phyloP scores from a whole-genome alignment of 2,329 filamentous ascomycete genomes.

The Pestalotiopsis sp. region DNA sequence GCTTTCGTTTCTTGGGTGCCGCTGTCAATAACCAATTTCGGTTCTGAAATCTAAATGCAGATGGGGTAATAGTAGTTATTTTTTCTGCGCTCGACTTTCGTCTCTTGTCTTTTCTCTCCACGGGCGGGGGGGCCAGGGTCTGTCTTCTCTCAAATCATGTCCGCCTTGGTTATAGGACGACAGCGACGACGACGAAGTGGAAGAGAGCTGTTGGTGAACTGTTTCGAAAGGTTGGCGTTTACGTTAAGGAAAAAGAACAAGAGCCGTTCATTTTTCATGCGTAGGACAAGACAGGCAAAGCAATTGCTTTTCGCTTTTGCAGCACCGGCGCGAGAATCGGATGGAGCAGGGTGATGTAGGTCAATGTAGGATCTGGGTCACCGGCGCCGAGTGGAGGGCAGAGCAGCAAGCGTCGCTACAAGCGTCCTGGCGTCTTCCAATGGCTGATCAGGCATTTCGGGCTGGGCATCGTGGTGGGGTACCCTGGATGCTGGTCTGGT shows the following conservation, averaged over 20 bases:
- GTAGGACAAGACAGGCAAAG: background rate
- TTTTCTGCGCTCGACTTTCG: background rate
- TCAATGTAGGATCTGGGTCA: constrained; percentile 10
- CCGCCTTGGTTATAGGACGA: background rate
- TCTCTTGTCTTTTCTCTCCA: background rate
- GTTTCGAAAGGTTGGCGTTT: background rate
- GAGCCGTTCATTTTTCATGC: background rate
- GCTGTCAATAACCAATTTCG: constrained; percentile 10
- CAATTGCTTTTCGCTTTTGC: constrained; percentile 3
- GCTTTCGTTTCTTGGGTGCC: constrained; percentile 23
- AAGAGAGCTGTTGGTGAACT: background rate
- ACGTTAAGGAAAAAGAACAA: background rate
- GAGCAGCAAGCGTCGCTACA: constrained; percentile 3
- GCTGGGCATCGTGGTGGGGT: constrained; percentile 12
- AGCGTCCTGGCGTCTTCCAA: constrained; percentile 9
- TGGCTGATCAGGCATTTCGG: constrained; percentile 7
- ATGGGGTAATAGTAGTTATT: too few species aligned
- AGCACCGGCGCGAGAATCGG: constrained; percentile 10
- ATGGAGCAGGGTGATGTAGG: constrained; percentile 12
- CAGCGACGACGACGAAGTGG: background rate
- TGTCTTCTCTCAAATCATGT: background rate
- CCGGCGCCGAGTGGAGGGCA: constrained; percentile 5
- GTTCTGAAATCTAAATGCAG: background rate
- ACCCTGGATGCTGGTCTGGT: constrained; percentile 10
- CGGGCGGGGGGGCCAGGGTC: background rate